Evolutionary conservation across 2,329 filamentous ascomycete genomes (phyloP).

Genomic region (Didymellaceae sp.): DNA sequence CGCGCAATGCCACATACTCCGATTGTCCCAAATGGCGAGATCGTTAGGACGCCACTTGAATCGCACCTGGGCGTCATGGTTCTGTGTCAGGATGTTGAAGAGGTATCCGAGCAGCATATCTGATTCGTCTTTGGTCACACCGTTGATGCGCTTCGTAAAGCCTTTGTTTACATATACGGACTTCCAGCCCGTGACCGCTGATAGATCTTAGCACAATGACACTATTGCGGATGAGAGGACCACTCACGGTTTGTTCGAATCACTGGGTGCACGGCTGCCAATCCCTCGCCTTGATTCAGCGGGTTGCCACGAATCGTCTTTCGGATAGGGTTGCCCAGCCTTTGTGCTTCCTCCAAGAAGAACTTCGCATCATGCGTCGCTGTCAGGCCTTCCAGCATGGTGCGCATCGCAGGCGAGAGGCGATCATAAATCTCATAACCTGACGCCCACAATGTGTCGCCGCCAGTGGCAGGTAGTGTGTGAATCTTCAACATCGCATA

Average conservation of each 20-base stretch:
- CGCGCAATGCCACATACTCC: slow-evolving; percentile 64
- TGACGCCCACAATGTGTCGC: slow-evolving; percentile 48
- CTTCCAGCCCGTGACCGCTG: slow-evolving; percentile 68
- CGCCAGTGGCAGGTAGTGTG: slow-evolving; percentile 43
- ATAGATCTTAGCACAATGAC: background rate
- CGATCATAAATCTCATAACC: slow-evolving; percentile 59
- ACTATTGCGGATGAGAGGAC: background rate
- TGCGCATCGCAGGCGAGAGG: slow-evolving; percentile 55
- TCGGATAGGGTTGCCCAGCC: slow-evolving; percentile 37
- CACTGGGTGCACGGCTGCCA: slow-evolving; percentile 63
- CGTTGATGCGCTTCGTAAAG: slow-evolving; percentile 53
- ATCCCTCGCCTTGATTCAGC: slow-evolving; percentile 59
- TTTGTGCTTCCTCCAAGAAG: slow-evolving; percentile 36
- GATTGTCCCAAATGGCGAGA: slow-evolving; percentile 70
- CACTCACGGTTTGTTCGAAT: slow-evolving; percentile 63
- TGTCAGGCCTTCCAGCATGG: slow-evolving; percentile 57
- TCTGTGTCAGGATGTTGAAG: slow-evolving; percentile 55
- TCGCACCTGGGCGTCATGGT: slow-evolving; percentile 61
- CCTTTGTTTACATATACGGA: slow-evolving; percentile 45
- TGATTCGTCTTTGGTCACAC: slow-evolving; percentile 54
- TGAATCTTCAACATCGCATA: slow-evolving; percentile 48
- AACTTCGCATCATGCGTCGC: slow-evolving; percentile 52
- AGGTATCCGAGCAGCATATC: slow-evolving; percentile 52
- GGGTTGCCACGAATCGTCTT: slow-evolving; percentile 54
- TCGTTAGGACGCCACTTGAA: slow-evolving; percentile 53